Evolutionary conservation across 805 yeast species (phyloP).

Genomic region (Metschnikowia cerradonensis): DNA sequence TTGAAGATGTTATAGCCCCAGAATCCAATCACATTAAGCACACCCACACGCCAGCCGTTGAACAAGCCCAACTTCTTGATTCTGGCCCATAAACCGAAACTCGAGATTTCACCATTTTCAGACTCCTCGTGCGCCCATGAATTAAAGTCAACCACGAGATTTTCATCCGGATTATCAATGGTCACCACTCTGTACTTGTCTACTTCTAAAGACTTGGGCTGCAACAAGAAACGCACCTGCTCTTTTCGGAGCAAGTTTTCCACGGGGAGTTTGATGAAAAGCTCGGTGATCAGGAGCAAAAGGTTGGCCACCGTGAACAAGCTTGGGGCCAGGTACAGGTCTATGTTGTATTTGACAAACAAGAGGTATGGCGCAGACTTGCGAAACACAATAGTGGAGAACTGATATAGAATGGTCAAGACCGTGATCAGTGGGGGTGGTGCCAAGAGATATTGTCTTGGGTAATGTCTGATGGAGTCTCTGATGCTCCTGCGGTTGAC

Average conservation of each 20-base stretch:
- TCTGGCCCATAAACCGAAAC: constrained; percentile 37
- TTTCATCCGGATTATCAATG: constrained; percentile 40
- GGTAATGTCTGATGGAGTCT: constrained; percentile 58
- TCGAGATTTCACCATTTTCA: constrained; percentile 23
- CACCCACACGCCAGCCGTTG: constrained; percentile 91
- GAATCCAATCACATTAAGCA: constrained; percentile 71
- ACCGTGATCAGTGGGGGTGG: constrained; percentile 46
- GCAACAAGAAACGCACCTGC: constrained; percentile 63
- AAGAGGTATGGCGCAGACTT: constrained; percentile 64
- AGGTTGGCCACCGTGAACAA: constrained; percentile 57
- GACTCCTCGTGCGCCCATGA: constrained; percentile 11
- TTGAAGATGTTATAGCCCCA: constrained; percentile 71
- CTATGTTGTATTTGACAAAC: constrained; percentile 59
- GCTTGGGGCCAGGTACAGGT: constrained; percentile 58
- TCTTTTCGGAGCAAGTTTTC: constrained; percentile 84
- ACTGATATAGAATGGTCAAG: constrained; percentile 57
- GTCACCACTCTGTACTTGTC: constrained; percentile 40
- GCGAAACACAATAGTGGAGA: constrained; percentile 56
- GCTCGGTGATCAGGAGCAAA: constrained; percentile 58
- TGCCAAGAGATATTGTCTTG: constrained; percentile 48
- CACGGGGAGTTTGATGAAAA: constrained; percentile 76
- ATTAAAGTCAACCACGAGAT: constrained; percentile 51
- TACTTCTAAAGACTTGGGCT: constrained; percentile 29
- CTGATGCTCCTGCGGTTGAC: constrained; percentile 62
- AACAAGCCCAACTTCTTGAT: constrained; percentile 41